Evolutionary conservation across 345 rosid species (phyloP).

Genomic region (Cardamine resedifolia): DNA sequence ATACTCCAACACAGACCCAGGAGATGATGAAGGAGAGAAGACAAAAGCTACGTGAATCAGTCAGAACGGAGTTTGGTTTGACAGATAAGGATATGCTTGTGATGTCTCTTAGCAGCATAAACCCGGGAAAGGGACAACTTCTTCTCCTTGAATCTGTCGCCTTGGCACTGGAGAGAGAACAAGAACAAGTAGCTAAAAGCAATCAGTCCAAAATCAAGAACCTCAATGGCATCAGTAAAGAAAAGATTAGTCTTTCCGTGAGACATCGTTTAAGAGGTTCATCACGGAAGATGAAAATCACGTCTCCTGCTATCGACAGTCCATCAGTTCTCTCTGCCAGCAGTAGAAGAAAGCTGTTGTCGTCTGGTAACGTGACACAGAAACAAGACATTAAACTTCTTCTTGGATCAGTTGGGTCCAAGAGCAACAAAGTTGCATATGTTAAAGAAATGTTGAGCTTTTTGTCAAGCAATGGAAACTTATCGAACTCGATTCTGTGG

Average conservation of each 20-base stretch:
- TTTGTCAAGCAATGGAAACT: constrained; percentile 59
- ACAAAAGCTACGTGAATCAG: constrained; percentile 58
- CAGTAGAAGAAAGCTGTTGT: constrained; percentile 40
- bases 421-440: constrained; percentile 87
- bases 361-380: constrained; percentile 35
- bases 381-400: constrained; percentile 66
- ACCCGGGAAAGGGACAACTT: constrained; percentile 88
- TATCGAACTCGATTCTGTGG: constrained; percentile 75
- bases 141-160: constrained; percentile 73
- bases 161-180: constrained; percentile 45
- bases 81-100: constrained; percentile 76
- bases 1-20: constrained; percentile 57
- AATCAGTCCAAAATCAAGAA: constrained; percentile 42
- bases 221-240: constrained; percentile 34
- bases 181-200: constrained; percentile 29
- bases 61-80: constrained; percentile 78
- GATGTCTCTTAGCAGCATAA: constrained; percentile 92
- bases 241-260: constrained; percentile 41
- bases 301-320: constrained; percentile 22
- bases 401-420: constrained; percentile 96
- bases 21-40: constrained; percentile 67
- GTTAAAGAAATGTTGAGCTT: constrained; percentile 67
- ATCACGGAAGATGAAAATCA: constrained; percentile 42
- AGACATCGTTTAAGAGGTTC: constrained; percentile 68
- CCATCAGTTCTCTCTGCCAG: constrained; percentile 36